Conservation (phyloP, 176 grass and related monocot species). For the Musa acuminata region DNA sequence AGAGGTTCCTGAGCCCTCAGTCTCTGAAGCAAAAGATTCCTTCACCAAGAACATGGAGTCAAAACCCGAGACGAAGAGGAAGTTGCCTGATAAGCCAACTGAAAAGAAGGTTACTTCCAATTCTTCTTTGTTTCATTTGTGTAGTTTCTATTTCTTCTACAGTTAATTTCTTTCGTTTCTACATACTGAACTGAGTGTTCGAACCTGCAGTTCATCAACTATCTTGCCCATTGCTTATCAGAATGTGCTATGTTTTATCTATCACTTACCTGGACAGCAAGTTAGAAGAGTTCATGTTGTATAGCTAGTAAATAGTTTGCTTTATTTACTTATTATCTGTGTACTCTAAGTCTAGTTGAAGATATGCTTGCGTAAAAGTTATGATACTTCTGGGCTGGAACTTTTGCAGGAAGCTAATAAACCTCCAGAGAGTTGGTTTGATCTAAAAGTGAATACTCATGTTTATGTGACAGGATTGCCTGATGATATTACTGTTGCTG, state of each 20-base stretch:
- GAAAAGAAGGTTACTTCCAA: conserved; percentile 63
- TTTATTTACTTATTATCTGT: neutral
- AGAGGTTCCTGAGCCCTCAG: conserved; percentile 25
- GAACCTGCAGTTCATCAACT: neutral
- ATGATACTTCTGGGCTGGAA: conserved; percentile 2
- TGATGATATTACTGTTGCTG: conserved; percentile 73
- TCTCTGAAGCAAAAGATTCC: conserved; percentile 38
- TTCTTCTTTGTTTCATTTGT: neutral
- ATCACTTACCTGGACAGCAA: neutral
- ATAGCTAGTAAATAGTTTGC: neutral
- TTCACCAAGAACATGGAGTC: conserved; percentile 16
- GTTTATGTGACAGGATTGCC: conserved; percentile 85
- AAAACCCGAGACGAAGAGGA: conserved; percentile 57
- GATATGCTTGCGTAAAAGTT: conserved; percentile 8
- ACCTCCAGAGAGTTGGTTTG: conserved; percentile 98
- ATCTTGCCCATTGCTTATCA: neutral
- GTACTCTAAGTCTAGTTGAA: neutral
- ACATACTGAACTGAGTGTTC: neutral
- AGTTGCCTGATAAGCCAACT: conserved; percentile 48
- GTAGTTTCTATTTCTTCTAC: neutral
- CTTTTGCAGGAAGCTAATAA: conserved; percentile 79
- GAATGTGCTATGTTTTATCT: neutral
- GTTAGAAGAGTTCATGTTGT: neutral
- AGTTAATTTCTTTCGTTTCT: neutral
- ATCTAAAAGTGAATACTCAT: conserved; percentile 94